Conservation (phyloP, 2,329 filamentous ascomycete species). For the Mariannaea elegans region DNA sequence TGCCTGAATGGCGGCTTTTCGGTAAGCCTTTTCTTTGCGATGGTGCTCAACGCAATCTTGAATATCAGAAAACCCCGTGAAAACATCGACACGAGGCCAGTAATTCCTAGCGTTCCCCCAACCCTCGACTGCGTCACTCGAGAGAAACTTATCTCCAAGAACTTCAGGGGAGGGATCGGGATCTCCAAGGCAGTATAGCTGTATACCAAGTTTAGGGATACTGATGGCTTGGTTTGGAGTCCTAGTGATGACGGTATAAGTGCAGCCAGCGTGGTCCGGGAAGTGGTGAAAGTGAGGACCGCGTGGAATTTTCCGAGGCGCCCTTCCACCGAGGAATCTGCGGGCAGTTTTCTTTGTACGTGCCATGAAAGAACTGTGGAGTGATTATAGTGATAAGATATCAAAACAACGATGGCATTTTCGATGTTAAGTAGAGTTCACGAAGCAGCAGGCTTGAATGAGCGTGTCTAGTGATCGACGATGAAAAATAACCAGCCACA, state of each 20-base stretch:
- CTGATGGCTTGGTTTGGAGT: background rate
- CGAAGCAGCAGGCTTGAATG: too few species aligned
- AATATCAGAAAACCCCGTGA: constrained; percentile 12
- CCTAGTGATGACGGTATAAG: constrained; percentile 7
- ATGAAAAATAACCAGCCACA: too few species aligned
- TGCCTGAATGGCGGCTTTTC: background rate
- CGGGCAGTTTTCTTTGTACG: background rate
- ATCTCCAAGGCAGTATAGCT: constrained; percentile 22
- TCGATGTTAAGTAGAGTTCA: too few species aligned
- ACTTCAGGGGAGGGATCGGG: background rate
- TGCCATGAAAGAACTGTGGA: background rate
- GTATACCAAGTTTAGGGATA: constrained; percentile 24
- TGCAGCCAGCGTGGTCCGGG: constrained; percentile 47
- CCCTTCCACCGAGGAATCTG: background rate
- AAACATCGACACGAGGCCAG: constrained; percentile 23
- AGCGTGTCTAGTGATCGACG: too few species aligned
- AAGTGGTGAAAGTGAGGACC: background rate
- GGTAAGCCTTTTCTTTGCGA: constrained; percentile 20
- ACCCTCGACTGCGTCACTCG: background rate
- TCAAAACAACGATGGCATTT: too few species aligned
- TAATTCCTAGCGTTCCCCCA: background rate
- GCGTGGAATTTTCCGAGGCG: background rate
- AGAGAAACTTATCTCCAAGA: background rate
- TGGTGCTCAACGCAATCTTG: constrained; percentile 29
- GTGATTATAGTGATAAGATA: too few species aligned